Conservation (phyloP, 2,329 filamentous ascomycete species). For the Aspergillus sp. region DNA sequence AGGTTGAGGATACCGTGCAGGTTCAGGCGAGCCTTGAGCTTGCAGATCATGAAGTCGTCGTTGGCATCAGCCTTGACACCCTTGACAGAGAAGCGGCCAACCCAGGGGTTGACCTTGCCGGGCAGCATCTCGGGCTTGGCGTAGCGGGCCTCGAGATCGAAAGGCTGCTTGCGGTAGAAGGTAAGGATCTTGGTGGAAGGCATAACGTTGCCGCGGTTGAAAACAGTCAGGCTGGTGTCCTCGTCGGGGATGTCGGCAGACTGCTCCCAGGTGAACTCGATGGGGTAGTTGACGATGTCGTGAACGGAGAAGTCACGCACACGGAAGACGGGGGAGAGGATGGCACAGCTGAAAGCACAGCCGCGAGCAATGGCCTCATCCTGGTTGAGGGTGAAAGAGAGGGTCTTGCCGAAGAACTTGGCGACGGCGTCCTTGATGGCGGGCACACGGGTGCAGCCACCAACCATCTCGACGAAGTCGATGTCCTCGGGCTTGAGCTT, state of each 20-base stretch:
- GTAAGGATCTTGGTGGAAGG: conserved; percentile 99
- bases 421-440: conserved; percentile 87
- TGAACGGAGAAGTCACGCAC: conserved; percentile 97
- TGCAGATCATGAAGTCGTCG: conserved; percentile 99
- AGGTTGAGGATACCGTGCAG: conserved; percentile 95
- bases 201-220: conserved; percentile 95
- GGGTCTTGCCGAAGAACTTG: conserved; percentile 85
- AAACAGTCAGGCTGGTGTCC: conserved; percentile 94
- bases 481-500: conserved; percentile 91
- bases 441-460: conserved; percentile 91
- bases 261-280: conserved; percentile 99
- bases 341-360: conserved; percentile 96
- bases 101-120: conserved; percentile 90
- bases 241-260: conserved; percentile 97
- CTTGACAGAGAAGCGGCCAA: conserved; percentile 97
- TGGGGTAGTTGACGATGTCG: conserved; percentile 96
- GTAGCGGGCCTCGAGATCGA: conserved; percentile 94
- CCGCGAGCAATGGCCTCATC: conserved; percentile 96
- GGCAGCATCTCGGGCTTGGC: conserved; percentile 82
- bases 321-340: conserved; percentile 95
- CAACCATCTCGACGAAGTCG: conserved; percentile 88
- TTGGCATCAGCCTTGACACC: conserved; percentile 90
- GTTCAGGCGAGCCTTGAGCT: conserved; percentile 96
- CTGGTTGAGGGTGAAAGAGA: conserved; percentile 97
- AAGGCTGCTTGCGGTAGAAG: conserved; percentile 97